Evolutionary conservation across 495 filamentous ascomycete genomes (phyloP), one percentile per base, ranked within the genome.

Genomic region (Hypoxylon fuscum): DNA sequence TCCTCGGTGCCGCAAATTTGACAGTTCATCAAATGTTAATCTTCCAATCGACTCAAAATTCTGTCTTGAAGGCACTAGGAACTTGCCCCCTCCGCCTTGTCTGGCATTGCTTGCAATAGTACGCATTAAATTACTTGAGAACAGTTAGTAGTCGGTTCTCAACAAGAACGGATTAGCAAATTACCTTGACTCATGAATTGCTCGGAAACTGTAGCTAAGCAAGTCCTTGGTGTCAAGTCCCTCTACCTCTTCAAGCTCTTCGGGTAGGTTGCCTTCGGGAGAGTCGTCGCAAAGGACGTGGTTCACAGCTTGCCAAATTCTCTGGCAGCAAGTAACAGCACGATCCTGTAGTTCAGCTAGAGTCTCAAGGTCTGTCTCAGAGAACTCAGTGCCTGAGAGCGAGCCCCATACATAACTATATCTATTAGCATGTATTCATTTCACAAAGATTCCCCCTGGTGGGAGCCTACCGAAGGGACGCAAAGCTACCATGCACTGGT

Each of bases 151-250:
- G 71, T 35, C 12, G 45, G 48, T 20, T 22, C 7, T 18, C 11
- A 27, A 23, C 34, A 17, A 10, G n/a, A 25, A 3, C 25, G 5
- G 8, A 6, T 31, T 1, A 40, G 22, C 9, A 40, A 31, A 74
- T 32, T 76, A 93, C 90, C 90, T 96, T 17, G 93, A 90, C 70
- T 98, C 95, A 49, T 96, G 93, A 17, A 97, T 78, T 0, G 91
- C 92, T 65, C 95, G 85, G 84, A 96, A 98, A 38, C 89, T 94
- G 68, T 96, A 98, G 25, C 92, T 96, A 41, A 98, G 77, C 27
- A 93, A 79, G 68, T 94, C 91, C 68, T 97, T 96, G 0, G 93
- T 93, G 42, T 87, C 84, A 0, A 86, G 72, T 2, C 88, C 88
- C 18, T 88, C 81, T n/a, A 79, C 76, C 8, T 84, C 83, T 49